Base-by-base conservation (phyloP, 2,329 filamentous ascomycete genomes). In the Fragosphaeria purpurea region DNA sequence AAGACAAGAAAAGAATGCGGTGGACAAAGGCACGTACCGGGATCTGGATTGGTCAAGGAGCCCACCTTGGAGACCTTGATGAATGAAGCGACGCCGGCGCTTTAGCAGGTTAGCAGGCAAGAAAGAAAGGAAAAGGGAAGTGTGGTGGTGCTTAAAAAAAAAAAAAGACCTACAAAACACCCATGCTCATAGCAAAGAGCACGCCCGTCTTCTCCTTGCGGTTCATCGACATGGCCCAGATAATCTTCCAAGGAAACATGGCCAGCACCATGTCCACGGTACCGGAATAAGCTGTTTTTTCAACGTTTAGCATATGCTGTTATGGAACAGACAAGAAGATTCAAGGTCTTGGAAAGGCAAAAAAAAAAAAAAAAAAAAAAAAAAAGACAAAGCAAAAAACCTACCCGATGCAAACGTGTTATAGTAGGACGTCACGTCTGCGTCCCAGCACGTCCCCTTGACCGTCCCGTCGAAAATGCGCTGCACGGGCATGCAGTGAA, bases 101-200 rank as follows among this genome's bases (percentile, higher is more conserved):
- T 37, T 7, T 37, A 11, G 35, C 11, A 7, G 35, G 11, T 7
- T 7, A 7, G 35, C 35, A 39, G 46, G 41, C 10, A 5, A 30
- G n/a, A 32, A n/a, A 11, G 12, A 22, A 22, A 22, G 22, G 22
- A 56, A 22, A 22, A 22, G 22, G 3, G 22, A 22, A 22, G 22
- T 22, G 35, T 37, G 7, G 35, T 7, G 35, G 11, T 11, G 35
- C 3, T 42, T 46, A 37, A 13, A 5, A 30, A 4, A 32, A n/a
- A 22, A n/a, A 4, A 32, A n/a, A 22, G 12, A 56, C 64, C 56
- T 57, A 69, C 67, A 71, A 67, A 2, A 71, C 50, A 1, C 69
- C 69, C 59, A 71, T 65, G 54, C 66, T 68, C 70, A 72, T 71
- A 7, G 69, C 69, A 1, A 68, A 54, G 8, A 65, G 56, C 0